A percentile compares a stretch with the other conserved stretches of the same genome.
Evolutionary conservation across 2,329 filamentous ascomycete species (phyloP).

Genomic region (Furcasterigmium sp.): DNA sequence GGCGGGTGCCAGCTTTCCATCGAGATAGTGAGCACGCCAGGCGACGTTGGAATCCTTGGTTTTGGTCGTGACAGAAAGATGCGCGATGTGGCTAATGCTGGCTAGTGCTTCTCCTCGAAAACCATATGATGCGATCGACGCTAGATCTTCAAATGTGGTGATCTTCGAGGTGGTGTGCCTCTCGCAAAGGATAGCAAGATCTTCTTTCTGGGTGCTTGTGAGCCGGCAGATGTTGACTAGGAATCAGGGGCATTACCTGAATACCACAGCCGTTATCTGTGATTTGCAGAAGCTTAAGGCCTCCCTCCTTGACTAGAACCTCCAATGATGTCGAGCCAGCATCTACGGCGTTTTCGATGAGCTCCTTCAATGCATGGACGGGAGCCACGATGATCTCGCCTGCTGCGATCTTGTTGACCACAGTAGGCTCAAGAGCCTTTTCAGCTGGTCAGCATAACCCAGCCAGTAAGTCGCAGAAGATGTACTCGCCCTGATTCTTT

Average conservation of each 20-base stretch:
- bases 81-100: conserved; percentile 97
- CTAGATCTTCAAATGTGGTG: conserved; percentile 86
- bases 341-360: conserved; percentile 96
- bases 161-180: conserved; percentile 96
- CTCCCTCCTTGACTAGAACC: conserved; percentile 89
- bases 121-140: conserved; percentile 90
- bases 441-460: conserved; percentile 2
- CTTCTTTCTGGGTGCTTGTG: conserved; percentile 63
- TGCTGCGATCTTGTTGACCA: conserved; percentile 97
- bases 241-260: conserved; percentile 52
- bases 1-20: conserved; percentile 72
- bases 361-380: conserved; percentile 90
- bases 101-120: conserved; percentile 94
- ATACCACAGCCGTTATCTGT: conserved; percentile 97
- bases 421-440: conserved; percentile 81
- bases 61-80: conserved; percentile 90
- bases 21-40: conserved; percentile 83
- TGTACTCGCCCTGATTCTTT: conserved; percentile 42
- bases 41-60: conserved; percentile 83
- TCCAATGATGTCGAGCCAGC: conserved; percentile 92
- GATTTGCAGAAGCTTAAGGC: conserved; percentile 90
- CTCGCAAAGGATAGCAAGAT: conserved; percentile 87
- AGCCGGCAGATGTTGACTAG: no score
- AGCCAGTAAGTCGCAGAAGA: conserved; percentile 2
- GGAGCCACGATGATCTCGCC: conserved; percentile 98